phyloP scores from a whole-genome alignment of 345 rosid species.

The Bruguiera gymnorhiza region DNA sequence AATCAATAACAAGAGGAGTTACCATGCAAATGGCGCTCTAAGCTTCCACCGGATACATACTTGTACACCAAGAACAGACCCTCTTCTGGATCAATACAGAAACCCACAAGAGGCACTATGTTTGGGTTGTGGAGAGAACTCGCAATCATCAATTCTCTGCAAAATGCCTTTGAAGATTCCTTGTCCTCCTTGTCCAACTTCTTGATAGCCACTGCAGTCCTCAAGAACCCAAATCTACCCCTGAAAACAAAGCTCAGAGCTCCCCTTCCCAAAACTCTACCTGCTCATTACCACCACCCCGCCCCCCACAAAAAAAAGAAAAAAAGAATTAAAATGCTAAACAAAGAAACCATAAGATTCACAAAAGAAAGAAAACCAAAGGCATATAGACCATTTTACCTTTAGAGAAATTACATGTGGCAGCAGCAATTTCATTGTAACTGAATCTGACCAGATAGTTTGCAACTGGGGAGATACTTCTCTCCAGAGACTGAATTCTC shows the following conservation, averaged over 20 bases:
- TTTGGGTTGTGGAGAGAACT: constrained; percentile 70
- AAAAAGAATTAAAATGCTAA: constrained; percentile 19
- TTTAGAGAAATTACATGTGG: constrained; percentile 80
- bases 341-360: constrained; percentile 1
- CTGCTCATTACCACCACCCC: constrained; percentile 31
- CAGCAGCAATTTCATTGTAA: constrained; percentile 65
- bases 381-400: constrained; percentile 59
- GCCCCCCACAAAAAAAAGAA: neutral
- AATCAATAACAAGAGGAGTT: constrained; percentile 15
- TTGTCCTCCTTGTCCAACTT: constrained; percentile 80
- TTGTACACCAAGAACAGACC: constrained; percentile 88
- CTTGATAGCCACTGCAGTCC: constrained; percentile 74
- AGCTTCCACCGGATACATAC: constrained; percentile 90
- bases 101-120: constrained; percentile 78
- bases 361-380: constrained; percentile 1
- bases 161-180: constrained; percentile 83
- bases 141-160: constrained; percentile 93
- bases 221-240: constrained; percentile 75
- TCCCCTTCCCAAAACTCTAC: constrained; percentile 91
- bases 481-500: constrained; percentile 69
- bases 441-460: constrained; percentile 58
- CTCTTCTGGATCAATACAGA: constrained; percentile 84
- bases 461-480: constrained; percentile 66
- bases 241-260: constrained; percentile 86
- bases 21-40: constrained; percentile 84